Base-by-base conservation (phyloP, 257 asterid species). In the Nicotiana noctiflora region DNA sequence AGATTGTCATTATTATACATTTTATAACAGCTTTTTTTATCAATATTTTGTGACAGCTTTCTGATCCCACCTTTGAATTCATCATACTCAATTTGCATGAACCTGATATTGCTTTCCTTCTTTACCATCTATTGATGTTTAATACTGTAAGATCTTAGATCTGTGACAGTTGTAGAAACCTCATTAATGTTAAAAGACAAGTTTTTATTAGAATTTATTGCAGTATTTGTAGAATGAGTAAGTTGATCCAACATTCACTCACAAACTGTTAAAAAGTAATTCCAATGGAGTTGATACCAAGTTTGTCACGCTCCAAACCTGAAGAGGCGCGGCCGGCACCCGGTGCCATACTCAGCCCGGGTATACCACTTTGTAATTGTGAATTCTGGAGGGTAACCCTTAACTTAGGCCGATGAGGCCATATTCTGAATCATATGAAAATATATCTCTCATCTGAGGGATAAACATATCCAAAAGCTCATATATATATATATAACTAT, bases 101-200 rank as follows among this genome's bases (percentile, higher is more conserved):
- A 74, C 44, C 40, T 74, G 78, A 74, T 46, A 74, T 49, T 46
- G 25, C 78, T 74, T 74, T 19, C 61, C 23, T 15, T 56, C 78
- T 23, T 49, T 74, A 74, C 61, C 78, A 46, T 72, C 77, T 72
- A 46, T 44, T 72, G 31, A 72, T 72, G 14, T 46, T 21, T 19
- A 14, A 23, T 72, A 72, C 21, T 19, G 23, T 72, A 72, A 72
- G 55, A 46, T 46, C 37, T 23, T 23, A 46, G 37, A 72, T 46
- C 46, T 70, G n/a, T 46, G 77, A 21, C 77, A 19, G 77, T 72
- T 72, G 4, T 13, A 72, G 34, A 72, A 10, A 29, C 59, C 37
- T 21, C 37, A 1, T 72, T 72, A 23, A 23, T 13, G 37, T 19
- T 44, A 25, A 13, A 19, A 72, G 23, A 72, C 60, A 72, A 72